Evolutionary conservation across 179 eudicot genomes (phyloP), one percentile per base, ranked within the genome.

Genomic region (Spinacia oleracea): DNA sequence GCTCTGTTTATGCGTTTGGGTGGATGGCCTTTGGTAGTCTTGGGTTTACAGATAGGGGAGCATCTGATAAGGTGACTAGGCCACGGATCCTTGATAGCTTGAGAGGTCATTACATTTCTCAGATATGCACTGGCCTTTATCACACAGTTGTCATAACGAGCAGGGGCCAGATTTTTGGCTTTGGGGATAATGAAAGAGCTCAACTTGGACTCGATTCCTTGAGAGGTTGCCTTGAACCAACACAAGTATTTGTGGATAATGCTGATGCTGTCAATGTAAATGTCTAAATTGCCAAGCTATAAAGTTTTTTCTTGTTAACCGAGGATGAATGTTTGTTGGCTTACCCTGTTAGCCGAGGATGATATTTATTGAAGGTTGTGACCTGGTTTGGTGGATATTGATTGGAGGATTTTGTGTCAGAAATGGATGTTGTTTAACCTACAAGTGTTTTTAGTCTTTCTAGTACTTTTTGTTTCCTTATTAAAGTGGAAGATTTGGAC

Each of bases 1-100:
- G 99, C 50, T 83, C 87, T 14, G 86, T 94, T 46, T 91, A 88
- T 71, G 99, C 91, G 42, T 96, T 93, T 75, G 99, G 98, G 25
- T 92, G 97, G 97, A 94, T 94, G 97, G 98, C 88, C 29, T 96
- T 92, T 75, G 98, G 98, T n/a, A 93, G 99, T 84, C 92, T 96
- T 4, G 98, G 99, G 58, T 91, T 96, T 77, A 90, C 92, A 12
- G 94, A 92, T 84, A 86, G 89, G 78, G 94, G 91, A 50, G 88
- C 78, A 9, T 93, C 94, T 9, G 94, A 91, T 81, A 93, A 96
- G 84, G 60, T 96, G 71, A 78, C 81, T 4, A 75, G 71, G 80
- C 98, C 99, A 6, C 87, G 89, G 45, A 60, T 87, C 63, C 88
- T 96, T 9, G 86, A 88, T 51, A 92, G 97, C 88, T 84, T 96